A percentile compares a stretch with the other conserved stretches of the same genome.
phyloP scores from a whole-genome alignment of 1,139 yeast genomes.

The Taphrina wiesneri region DNA sequence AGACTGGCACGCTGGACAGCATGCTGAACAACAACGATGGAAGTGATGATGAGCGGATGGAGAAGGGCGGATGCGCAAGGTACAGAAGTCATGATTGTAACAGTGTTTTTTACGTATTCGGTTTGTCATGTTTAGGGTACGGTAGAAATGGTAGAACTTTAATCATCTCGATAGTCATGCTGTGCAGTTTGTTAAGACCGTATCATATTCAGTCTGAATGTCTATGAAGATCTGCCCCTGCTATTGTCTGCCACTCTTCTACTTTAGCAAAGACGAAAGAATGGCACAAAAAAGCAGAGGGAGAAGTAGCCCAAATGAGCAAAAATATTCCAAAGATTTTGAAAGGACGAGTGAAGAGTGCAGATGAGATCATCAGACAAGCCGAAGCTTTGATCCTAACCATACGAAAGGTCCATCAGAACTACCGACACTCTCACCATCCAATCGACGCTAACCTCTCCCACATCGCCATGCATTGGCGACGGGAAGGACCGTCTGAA shows the following conservation, averaged over 20 bases:
- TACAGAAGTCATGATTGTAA: not conserved
- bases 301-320: not conserved
- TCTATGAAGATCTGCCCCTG: not conserved
- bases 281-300: slow-evolving; percentile 2
- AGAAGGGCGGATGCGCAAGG: not conserved
- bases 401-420: slow-evolving; percentile 22
- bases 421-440: not conserved
- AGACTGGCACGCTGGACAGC: not conserved
- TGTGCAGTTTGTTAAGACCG: not conserved
- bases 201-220: too few species aligned
- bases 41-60: not conserved
- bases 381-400: slow-evolving; percentile 20
- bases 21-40: not conserved
- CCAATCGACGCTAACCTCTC: not conserved
- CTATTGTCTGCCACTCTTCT: not conserved
- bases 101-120: not conserved
- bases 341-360: not conserved
- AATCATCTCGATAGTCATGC: not conserved
- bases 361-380: slow-evolving; percentile 9
- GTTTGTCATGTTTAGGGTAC: not conserved
- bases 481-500: not conserved
- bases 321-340: not conserved
- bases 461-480: not conserved
- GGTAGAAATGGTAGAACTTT: not conserved
- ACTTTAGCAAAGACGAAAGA: not conserved